Base-by-base conservation (phyloP, 2,329 filamentous ascomycete genomes). In the Cephalotrichum gorgonifer region DNA sequence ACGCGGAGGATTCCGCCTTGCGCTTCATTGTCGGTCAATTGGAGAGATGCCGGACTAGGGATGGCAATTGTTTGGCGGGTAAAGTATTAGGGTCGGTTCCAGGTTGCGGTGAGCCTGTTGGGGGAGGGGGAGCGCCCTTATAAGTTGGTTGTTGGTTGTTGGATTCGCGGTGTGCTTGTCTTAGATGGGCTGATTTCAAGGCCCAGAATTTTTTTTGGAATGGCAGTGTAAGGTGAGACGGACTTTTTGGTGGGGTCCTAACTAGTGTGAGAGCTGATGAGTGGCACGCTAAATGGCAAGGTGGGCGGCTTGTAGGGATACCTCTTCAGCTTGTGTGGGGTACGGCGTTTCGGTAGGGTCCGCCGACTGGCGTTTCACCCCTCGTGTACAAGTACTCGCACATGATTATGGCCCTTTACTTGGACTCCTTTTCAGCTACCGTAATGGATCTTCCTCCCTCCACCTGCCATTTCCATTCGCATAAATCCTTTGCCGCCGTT, bases 21-120 rank as follows among this genome's bases (percentile, higher is more conserved):
- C 78, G 75, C 67, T 82, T 82, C 75, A 79, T 79, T 6, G 55
- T 68, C n/a, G 15, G 6, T n/a, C 27, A 38, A 49, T 44, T 26
- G 47, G 39, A 4, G 14, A 11, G 12, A 30, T 43, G 23, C 27
- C 6, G 23, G 23, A 14, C 2, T 20, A 12, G 22, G 4, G 23
- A 23, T 39, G 17, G 7, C 6, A 2, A 20, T n/a, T 22, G 17
- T 39, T 20, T 17, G n/a, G 17, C 12, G 17, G 6, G 35, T 22
- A 20, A 7, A 20, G 35, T 20, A 6, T 7, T 4, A 11, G 17
- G 17, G 4, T 9, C 3, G 20, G 6, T 9, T 5, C 35, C 17
- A 11, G 17, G 17, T 11, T 11, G 35, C 7, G 8, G 35, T 39
- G 35, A 20, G 17, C n/a, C 17, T 39, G 4, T 20, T 38, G 17